phyloP scores from a whole-genome alignment of 2,329 filamentous ascomycete genomes.

The Venturia oleaginea region DNA sequence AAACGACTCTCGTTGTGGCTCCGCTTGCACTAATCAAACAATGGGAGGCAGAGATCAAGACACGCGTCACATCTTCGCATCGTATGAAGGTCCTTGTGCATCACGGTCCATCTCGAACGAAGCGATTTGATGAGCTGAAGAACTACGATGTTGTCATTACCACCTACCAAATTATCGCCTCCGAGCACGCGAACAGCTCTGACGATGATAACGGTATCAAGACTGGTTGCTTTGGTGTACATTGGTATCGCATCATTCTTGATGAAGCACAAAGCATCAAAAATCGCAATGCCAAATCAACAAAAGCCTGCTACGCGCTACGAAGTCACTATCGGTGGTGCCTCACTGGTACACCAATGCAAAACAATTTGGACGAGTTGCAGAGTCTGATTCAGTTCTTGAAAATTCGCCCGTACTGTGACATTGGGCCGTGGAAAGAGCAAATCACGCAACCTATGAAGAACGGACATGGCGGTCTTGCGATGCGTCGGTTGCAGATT shows the following conservation, averaged over 20 bases:
- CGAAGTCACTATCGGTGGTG: constrained; percentile 90
- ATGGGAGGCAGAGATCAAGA: constrained; percentile 89
- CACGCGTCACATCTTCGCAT: constrained; percentile 63
- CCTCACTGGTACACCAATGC: constrained; percentile 90
- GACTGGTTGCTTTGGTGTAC: constrained; percentile 77
- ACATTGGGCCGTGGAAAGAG: constrained; percentile 79
- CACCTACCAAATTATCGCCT: constrained; percentile 91
- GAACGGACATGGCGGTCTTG: constrained; percentile 78
- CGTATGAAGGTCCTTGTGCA: constrained; percentile 77
- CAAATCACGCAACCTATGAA: constrained; percentile 87
- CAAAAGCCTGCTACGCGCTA: constrained; percentile 81
- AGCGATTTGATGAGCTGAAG: constrained; percentile 65
- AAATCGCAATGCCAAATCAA: constrained; percentile 92
- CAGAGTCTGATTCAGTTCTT: constrained; percentile 91
- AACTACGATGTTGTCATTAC: constrained; percentile 93
- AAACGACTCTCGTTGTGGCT: constrained; percentile 82
- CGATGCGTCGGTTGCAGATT: constrained; percentile 76
- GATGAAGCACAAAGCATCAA: constrained; percentile 99
- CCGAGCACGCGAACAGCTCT: constrained; percentile 68
- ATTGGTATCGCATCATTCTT: constrained; percentile 92
- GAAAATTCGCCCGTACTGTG: constrained; percentile 81
- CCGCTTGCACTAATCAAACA: constrained; percentile 91
- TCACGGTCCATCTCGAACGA: constrained; percentile 78
- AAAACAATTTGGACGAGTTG: constrained; percentile 94
- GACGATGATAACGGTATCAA: constrained; percentile 53